Conservation (phyloP, 257 asterid species). For the Capsicum baccatum region DNA sequence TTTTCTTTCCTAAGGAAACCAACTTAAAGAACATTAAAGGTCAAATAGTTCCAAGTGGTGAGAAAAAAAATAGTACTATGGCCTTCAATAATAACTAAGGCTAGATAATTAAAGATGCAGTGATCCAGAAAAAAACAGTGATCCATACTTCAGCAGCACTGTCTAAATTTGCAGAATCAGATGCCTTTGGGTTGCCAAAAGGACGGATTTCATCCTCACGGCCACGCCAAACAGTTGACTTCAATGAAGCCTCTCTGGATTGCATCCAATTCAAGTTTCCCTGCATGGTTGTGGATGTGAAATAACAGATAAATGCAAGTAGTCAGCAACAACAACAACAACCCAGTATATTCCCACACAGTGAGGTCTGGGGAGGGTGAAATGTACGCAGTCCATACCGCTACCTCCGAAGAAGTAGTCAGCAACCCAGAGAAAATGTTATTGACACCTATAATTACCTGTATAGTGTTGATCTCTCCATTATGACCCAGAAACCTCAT, state of each 20-base stretch:
- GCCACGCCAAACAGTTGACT: constrained; percentile 96
- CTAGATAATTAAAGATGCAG: constrained; percentile 9
- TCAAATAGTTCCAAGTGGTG: neutral
- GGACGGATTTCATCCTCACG: constrained; percentile 98
- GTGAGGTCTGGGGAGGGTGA: too few relatives aligned
- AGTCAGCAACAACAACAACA: neutral
- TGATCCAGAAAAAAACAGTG: neutral
- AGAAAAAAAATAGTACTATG: neutral
- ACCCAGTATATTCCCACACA: too few relatives aligned
- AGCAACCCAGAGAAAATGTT: constrained; percentile 22
- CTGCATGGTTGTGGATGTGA: constrained; percentile 48
- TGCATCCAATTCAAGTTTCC: constrained; percentile 99
- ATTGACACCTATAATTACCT: constrained; percentile 51
- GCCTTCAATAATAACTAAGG: constrained; percentile 5
- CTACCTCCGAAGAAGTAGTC: neutral
- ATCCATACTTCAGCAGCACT: constrained; percentile 90
- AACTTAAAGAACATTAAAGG: neutral
- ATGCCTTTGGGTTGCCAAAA: constrained; percentile 94
- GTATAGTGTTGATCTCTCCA: constrained; percentile 99
- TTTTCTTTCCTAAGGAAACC: constrained; percentile 3
- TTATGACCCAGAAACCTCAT: constrained; percentile 99
- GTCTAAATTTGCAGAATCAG: constrained; percentile 99
- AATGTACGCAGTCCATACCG: too few relatives aligned
- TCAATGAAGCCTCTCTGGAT: constrained; percentile 91
- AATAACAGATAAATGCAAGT: constrained; percentile 33